Base-by-base conservation (phyloP, 352 stramenopile species). In the Pythium apleroticum region DNA sequence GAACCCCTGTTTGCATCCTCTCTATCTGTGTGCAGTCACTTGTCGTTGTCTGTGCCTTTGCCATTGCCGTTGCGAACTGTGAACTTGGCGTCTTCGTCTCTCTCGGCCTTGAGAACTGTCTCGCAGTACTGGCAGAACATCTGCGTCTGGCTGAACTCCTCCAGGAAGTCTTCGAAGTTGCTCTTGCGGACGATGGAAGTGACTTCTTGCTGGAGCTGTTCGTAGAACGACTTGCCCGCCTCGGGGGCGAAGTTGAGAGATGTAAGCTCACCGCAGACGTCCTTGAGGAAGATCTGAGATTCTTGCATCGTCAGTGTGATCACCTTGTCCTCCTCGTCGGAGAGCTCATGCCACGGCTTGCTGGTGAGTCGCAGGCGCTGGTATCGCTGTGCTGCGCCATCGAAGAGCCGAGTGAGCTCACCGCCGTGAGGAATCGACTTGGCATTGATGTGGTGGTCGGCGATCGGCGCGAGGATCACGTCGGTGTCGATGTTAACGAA, bases 91-190 rank as follows among this genome's bases (percentile, higher is more conserved):
- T 52, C 17, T 27, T 59, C 48, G 15, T 22, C n/a, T 9, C 28
- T 55, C 12, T 68, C 66, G 4, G 27, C 72, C 72, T 63, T 88
- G 68, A 95, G 63, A 4, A 86, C 60, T 14, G 76, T 86, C 69
- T 95, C 86, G 63, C 88, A 93, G 65, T 93, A 95, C 68, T 93
- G 80, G 55, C 83, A 95, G 56, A 95, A 95, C 52, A 95, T 61
- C 52, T 95, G 86, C 52, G 86, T 95, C 69, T 95, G 84, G 20
- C 79, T 90, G 46, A 95, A 93, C 61, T 92, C 84, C 30, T 91
- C 78, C 48, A 92, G 50, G 59, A 90, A 95, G 28, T 83, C 72
- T 56, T 86, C 78, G 63, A 84, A 89, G 20, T 73, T 64, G 69
- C 84, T 93, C 57, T 87, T 85, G n/a, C 77, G 75, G 7, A 89